Evolutionary conservation across 805 yeast genomes (phyloP).

Genomic region (Nematodospora valgi): DNA sequence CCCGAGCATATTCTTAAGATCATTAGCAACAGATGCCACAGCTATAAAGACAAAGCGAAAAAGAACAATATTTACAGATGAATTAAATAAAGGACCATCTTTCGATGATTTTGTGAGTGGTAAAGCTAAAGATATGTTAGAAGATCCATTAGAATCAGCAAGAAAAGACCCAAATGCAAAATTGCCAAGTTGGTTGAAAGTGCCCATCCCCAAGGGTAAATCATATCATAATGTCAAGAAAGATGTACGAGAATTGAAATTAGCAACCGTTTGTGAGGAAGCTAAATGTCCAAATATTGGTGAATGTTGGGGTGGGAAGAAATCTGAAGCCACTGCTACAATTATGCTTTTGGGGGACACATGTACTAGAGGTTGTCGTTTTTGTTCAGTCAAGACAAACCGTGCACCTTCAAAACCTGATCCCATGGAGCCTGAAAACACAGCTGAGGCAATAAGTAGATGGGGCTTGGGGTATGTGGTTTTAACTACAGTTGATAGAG

Average conservation of each 20-base stretch:
- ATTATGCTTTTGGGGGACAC: conserved; percentile 98
- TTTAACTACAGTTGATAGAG: conserved; percentile 95
- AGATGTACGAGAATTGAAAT: conserved; percentile 82
- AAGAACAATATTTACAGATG: conserved; percentile 62
- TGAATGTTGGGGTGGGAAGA: conserved; percentile 98
- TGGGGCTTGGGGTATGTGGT: conserved; percentile 99
- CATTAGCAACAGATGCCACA: conserved; percentile 8
- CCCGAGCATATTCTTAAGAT: too few species aligned
- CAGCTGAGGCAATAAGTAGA: conserved; percentile 93
- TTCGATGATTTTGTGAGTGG: conserved; percentile 90
- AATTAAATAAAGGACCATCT: conserved; percentile 80
- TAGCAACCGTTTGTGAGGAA: conserved; percentile 97
- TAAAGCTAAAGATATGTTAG: conserved; percentile 59
- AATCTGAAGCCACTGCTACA: conserved; percentile 93
- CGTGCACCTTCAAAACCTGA: conserved; percentile 86
- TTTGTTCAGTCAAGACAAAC: conserved; percentile 94
- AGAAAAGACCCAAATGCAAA: conserved; percentile 66
- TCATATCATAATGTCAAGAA: conserved; percentile 75
- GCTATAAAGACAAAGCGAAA: conserved; percentile 36
- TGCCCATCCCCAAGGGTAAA: conserved; percentile 94
- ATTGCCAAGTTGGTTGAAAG: conserved; percentile 91
- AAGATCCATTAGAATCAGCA: conserved; percentile 78
- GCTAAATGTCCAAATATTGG: conserved; percentile 99
- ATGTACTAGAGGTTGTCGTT: conserved; percentile 98
- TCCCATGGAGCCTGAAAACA: conserved; percentile 95